These are phyloP conservation scores for Magnaporthiopsis poae DNA, from an alignment of 2,329 filamentous ascomycete genomes.

Conservation along the genomic window DNA sequence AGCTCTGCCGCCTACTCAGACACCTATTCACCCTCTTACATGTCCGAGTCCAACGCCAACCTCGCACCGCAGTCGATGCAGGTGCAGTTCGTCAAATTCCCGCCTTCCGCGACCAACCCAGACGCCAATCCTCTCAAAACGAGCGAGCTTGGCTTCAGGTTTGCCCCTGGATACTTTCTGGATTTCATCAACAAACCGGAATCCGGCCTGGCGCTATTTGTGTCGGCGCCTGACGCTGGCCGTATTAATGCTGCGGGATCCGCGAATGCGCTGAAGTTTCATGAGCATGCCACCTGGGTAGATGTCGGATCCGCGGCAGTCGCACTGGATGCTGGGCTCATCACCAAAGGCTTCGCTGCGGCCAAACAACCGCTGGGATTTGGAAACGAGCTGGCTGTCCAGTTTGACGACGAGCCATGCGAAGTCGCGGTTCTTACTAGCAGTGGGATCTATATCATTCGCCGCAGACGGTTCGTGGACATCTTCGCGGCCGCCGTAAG, in stretches of 20 bases:
- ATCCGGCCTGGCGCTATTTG: constrained; percentile 60
- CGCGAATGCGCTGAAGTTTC: constrained; percentile 50
- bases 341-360: constrained; percentile 63
- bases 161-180: constrained; percentile 83
- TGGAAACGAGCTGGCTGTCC: constrained; percentile 90
- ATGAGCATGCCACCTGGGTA: constrained; percentile 73
- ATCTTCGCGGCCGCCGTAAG: constrained; percentile 78
- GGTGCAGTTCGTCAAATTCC: constrained; percentile 92
- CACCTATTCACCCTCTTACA: constrained; percentile 30
- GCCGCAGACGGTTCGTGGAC: constrained; percentile 76
- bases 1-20: constrained; percentile 48
- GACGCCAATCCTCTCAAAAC: constrained; percentile 38
- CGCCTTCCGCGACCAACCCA: constrained; percentile 51
- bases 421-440: constrained; percentile 90
- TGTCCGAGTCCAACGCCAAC: constrained; percentile 49
- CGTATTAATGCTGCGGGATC: constrained; percentile 57
- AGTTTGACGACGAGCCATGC: constrained; percentile 72
- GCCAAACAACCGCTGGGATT: constrained; percentile 64
- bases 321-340: constrained; percentile 68
- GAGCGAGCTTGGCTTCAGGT: constrained; percentile 49
- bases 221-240: constrained; percentile 79
- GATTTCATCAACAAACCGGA: constrained; percentile 63
- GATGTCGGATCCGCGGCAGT: constrained; percentile 54
- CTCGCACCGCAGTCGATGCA: constrained; percentile 86
- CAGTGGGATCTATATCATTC: constrained; percentile 76